phyloP scores from a whole-genome alignment of 2,329 filamentous ascomycete genomes.

The Penicillium sp. region DNA sequence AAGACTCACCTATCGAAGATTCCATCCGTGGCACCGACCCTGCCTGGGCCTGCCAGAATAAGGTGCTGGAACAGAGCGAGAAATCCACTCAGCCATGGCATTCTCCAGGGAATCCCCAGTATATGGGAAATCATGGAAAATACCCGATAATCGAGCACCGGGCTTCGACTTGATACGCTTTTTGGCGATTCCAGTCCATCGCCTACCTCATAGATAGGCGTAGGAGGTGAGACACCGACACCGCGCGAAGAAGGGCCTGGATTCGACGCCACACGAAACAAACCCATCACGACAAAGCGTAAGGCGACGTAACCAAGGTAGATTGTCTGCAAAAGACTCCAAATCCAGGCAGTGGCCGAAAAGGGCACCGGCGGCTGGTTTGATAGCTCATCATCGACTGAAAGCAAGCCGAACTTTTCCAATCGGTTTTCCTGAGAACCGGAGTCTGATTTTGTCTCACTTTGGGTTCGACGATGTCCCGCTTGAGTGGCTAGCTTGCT shows the following conservation, averaged over 20 bases:
- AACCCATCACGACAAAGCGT: conserved; percentile 61
- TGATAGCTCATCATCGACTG: conserved; percentile 31
- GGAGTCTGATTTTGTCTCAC: conserved; percentile 9
- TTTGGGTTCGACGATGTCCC: conserved; percentile 23
- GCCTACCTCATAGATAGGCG: conserved; percentile 25
- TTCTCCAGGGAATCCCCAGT: conserved; percentile 69
- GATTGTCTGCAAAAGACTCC: conserved; percentile 51
- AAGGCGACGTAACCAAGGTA: conserved; percentile 57
- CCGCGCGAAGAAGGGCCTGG: conserved; percentile 44
- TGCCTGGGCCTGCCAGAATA: conserved; percentile 68
- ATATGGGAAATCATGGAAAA: conserved; percentile 72
- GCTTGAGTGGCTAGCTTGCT: conserved; percentile 62
- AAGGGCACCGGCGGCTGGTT: conserved; percentile 35
- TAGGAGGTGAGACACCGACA: conserved; percentile 27
- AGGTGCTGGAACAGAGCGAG: conserved; percentile 73
- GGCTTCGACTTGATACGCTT: conserved; percentile 43
- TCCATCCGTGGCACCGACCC: conserved; percentile 69
- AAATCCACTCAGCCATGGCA: conserved; percentile 83
- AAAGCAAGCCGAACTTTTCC: conserved; percentile 56
- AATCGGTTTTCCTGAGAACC: conserved; percentile 43
- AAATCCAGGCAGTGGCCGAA: conserved; percentile 42
- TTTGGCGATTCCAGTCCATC: conserved; percentile 30
- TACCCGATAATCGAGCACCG: conserved; percentile 71
- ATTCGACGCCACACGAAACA: conserved; percentile 65
- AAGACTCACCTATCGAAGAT: conserved; percentile 81